phyloP scores from a whole-genome alignment of 768 basidiomycete genomes.

The Podaxis mareebaensis region DNA sequence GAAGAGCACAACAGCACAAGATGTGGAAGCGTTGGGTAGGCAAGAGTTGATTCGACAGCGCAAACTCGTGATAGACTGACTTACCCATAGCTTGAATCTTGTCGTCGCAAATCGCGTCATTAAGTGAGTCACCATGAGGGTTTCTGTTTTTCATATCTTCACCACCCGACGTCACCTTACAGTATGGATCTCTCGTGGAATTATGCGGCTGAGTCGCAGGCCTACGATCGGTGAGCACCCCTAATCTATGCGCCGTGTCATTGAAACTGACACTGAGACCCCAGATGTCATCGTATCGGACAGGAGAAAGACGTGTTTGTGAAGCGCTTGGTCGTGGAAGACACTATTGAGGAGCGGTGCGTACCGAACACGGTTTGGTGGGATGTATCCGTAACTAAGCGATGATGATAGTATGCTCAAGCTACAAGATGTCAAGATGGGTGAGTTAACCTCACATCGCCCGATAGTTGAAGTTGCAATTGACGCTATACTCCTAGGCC shows the following conservation, averaged over 20 bases:
- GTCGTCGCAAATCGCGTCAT: conserved; percentile 69
- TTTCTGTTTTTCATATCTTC: neutral
- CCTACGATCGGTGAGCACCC: conserved; percentile 41
- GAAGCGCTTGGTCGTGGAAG: conserved; percentile 63
- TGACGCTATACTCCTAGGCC: conserved; percentile 33
- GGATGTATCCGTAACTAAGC: neutral
- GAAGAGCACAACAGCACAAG: conserved; percentile 45
- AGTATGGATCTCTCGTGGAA: conserved; percentile 79
- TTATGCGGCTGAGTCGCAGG: conserved; percentile 70
- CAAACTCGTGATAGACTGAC: neutral
- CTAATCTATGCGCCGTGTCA: neutral
- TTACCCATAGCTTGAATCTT: conserved; percentile 48
- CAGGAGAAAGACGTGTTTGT: conserved; percentile 70
- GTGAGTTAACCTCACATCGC: conserved; percentile 29
- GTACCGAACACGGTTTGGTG: conserved; percentile 19
- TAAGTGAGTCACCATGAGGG: conserved; percentile 42
- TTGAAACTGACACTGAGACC: conserved; percentile 25
- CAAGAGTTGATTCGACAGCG: neutral
- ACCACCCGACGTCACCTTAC: neutral
- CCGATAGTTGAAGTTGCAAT: neutral
- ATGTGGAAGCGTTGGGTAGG: conserved; percentile 66
- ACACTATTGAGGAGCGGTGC: conserved; percentile 77
- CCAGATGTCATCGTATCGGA: conserved; percentile 66
- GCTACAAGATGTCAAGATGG: conserved; percentile 67
- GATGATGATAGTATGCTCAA: conserved; percentile 54